Percentiles rank a stretch among this genome's conserved stretches.
Evolutionary conservation across 345 rosid species (phyloP).

Genomic region (Reutealis trisperma): DNA sequence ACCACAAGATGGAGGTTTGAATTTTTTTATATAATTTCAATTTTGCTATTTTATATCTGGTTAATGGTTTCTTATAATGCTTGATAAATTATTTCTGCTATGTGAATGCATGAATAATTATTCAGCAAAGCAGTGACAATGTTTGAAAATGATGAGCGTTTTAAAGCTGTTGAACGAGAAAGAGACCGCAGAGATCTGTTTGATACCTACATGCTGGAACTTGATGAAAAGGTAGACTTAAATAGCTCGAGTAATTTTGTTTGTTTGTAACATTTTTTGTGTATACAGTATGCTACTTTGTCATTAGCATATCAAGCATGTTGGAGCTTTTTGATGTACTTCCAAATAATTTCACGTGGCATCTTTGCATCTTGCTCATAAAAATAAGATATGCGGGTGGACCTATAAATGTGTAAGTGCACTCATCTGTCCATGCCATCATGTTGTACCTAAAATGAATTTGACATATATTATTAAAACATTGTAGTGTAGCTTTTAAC

Average conservation of each 20-base stretch:
- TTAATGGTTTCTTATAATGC: conserved; percentile 1
- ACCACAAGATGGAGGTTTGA: conserved; percentile 89
- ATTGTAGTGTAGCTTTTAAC: too few relatives aligned
- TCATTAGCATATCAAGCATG: background rate
- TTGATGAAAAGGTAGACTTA: conserved; percentile 62
- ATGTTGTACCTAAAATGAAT: background rate
- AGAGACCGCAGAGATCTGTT: conserved; percentile 84
- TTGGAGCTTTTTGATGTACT: background rate
- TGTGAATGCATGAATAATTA: conserved; percentile 21
- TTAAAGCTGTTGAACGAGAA: conserved; percentile 84
- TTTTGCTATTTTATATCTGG: background rate
- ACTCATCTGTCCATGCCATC: background rate
- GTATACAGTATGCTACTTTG: background rate
- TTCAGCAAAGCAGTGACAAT: conserved; percentile 76
- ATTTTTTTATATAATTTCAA: conserved; percentile 12
- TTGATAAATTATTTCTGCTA: conserved; percentile 27
- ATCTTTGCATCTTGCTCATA: background rate
- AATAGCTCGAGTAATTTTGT: conserved; percentile 7
- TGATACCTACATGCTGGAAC: conserved; percentile 69
- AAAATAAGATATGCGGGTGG: background rate
- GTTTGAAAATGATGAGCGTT: conserved; percentile 85
- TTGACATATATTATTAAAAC: background rate
- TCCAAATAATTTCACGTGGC: background rate
- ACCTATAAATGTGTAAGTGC: background rate
- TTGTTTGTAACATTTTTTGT: background rate